Percentiles rank a stretch among this genome's conserved stretches.
Evolutionary conservation across 352 stramenopile species (phyloP).

Genomic region (Phytophthora foliorum): DNA sequence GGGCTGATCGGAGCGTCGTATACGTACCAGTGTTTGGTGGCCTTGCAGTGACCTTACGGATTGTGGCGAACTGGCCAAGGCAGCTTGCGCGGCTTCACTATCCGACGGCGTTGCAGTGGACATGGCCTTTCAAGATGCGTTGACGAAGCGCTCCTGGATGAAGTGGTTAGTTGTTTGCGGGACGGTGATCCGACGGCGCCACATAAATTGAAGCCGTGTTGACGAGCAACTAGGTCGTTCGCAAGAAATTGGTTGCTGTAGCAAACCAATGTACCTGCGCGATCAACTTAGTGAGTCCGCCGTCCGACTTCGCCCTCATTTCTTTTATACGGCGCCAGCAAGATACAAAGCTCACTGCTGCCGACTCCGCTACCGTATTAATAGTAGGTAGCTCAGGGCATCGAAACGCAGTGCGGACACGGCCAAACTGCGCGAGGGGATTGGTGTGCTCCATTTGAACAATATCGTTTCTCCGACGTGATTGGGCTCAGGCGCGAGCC

Average conservation of each 20-base stretch:
- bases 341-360: background rate
- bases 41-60: background rate
- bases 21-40: background rate
- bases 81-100: background rate
- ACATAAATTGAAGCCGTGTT: background rate
- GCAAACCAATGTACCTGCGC: too few relatives aligned
- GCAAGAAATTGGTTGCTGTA: too few relatives aligned
- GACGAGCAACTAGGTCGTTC: too few relatives aligned
- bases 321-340: too few relatives aligned
- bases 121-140: background rate
- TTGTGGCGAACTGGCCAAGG: background rate
- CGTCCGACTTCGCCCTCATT: too few relatives aligned
- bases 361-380: too few relatives aligned
- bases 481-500: conserved; percentile 5
- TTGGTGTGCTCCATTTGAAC: conserved; percentile 1
- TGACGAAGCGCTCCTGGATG: background rate
- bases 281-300: too few relatives aligned
- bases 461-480: background rate
- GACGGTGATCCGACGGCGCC: background rate
- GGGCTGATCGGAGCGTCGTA: background rate
- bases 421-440: background rate
- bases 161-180: too few relatives aligned
- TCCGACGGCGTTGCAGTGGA: background rate
- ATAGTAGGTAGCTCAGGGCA: too few relatives aligned
- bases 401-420: background rate